phyloP scores from a whole-genome alignment of 83 land plant genomes.

The Picea engelmannii region DNA sequence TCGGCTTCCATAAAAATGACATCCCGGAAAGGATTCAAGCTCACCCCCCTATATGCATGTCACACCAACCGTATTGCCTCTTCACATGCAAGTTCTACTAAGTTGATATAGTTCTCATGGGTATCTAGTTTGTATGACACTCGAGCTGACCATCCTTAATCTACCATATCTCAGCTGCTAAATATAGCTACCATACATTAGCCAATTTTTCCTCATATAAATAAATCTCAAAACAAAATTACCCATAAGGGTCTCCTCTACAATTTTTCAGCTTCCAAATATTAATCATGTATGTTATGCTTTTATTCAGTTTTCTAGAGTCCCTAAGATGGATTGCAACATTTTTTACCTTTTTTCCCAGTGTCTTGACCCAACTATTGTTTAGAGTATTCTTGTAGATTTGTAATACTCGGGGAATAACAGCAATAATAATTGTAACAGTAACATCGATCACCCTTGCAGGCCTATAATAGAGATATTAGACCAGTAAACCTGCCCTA shows the following conservation, averaged over 20 bases:
- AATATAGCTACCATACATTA: neutral
- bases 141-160: neutral
- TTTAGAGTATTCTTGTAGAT: neutral
- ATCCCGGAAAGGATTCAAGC: neutral
- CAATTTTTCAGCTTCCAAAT: neutral
- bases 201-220: neutral
- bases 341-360: neutral
- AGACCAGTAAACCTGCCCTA: neutral
- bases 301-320: neutral
- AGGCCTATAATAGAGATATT: neutral
- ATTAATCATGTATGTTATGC: neutral
- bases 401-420: neutral
- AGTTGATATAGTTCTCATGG: neutral
- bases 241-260: neutral
- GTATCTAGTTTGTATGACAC: too few species aligned
- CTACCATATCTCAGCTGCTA: neutral
- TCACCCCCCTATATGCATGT: neutral
- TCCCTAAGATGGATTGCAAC: slow-evolving; percentile 4
- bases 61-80: neutral
- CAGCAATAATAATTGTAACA: neutral
- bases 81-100: neutral
- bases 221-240: neutral
- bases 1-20: neutral
- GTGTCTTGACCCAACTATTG: slow-evolving; percentile 1
- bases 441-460: neutral